These are phyloP conservation scores for Candida vartiovaarae DNA, from an alignment of 805 yeast genomes.

Conservation along the genomic window DNA sequence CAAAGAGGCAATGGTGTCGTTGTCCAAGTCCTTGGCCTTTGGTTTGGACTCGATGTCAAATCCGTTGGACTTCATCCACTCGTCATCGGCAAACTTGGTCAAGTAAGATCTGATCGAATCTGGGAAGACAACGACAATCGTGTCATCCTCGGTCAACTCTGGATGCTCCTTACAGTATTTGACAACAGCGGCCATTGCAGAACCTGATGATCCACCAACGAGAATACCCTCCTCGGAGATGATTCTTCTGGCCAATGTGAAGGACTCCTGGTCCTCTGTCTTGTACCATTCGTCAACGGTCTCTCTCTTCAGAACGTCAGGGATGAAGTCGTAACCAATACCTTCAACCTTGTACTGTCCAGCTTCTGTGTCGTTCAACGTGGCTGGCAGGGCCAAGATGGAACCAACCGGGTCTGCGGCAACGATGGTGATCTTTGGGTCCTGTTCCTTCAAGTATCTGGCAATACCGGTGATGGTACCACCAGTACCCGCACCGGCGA, in stretches of 20 bases:
- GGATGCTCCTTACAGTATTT: constrained; percentile 55
- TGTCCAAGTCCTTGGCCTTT: constrained; percentile 37
- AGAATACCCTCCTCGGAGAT: constrained; percentile 80
- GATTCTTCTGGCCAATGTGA: constrained; percentile 72
- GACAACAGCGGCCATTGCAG: constrained; percentile 75
- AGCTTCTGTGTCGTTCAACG: constrained; percentile 47
- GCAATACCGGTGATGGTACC: constrained; percentile 86
- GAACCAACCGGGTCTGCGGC: constrained; percentile 90
- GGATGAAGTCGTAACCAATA: constrained; percentile 84
- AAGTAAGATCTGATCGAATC: constrained; percentile 82
- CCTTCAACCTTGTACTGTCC: constrained; percentile 79
- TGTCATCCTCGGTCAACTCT: constrained; percentile 62
- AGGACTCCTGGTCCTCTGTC: constrained; percentile 77
- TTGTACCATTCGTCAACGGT: constrained; percentile 75
- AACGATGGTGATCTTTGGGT: constrained; percentile 51
- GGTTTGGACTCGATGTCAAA: constrained; percentile 49
- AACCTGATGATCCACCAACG: constrained; percentile 87
- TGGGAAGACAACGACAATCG: constrained; percentile 76
- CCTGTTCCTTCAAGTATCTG: constrained; percentile 63
- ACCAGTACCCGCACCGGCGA: constrained; percentile 94
- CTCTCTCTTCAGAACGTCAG: constrained; percentile 66
- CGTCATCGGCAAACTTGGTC: constrained; percentile 84
- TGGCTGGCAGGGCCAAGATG: constrained; percentile 72
- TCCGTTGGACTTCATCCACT: constrained; percentile 79
- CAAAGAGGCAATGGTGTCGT: constrained; percentile 60